Percentiles rank a stretch among this genome's conserved stretches.
Evolutionary conservation across 352 stramenopile genomes (phyloP).

Genomic region (Phytophthora parvispora): DNA sequence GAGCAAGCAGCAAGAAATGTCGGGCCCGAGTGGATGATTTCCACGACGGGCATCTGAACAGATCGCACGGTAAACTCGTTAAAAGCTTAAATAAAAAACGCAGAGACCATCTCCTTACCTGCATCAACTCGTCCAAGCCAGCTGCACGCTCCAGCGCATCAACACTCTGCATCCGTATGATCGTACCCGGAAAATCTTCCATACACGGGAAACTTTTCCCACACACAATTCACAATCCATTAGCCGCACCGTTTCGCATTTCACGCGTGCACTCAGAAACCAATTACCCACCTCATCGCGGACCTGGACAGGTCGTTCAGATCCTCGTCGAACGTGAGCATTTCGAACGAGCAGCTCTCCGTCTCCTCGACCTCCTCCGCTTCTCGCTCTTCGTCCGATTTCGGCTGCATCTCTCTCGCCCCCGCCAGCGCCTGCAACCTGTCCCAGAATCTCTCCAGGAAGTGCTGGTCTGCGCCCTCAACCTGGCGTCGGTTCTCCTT

Average conservation of each 20-base stretch:
- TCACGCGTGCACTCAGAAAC: too few relatives aligned
- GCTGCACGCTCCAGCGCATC: slow-evolving; percentile 12
- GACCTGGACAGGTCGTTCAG: slow-evolving; percentile 49
- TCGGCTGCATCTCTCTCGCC: slow-evolving; percentile 2
- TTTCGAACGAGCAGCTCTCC: slow-evolving; percentile 44
- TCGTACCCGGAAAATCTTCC: slow-evolving; percentile 47
- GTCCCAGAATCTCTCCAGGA: slow-evolving; percentile 31
- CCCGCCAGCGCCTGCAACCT: slow-evolving; percentile 11
- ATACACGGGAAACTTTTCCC: slow-evolving; percentile 42
- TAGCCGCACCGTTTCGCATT: too few relatives aligned
- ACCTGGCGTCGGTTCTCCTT: neutral
- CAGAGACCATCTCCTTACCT: slow-evolving; percentile 27
- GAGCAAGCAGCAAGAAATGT: slow-evolving; percentile 44
- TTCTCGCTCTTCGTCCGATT: slow-evolving; percentile 9
- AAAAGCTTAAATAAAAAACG: neutral
- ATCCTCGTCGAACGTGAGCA: slow-evolving; percentile 56
- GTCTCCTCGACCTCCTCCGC: slow-evolving; percentile 8
- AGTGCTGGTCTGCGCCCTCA: slow-evolving; percentile 8
- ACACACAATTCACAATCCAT: neutral
- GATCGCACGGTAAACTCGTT: neutral
- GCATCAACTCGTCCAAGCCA: slow-evolving; percentile 43
- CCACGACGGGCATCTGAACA: slow-evolving; percentile 56
- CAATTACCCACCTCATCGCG: slow-evolving; percentile 41
- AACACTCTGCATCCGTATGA: slow-evolving; percentile 34
- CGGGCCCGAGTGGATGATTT: slow-evolving; percentile 60